Conservation (phyloP, 208 protist genomes). For the Trypanosoma conorhini region DNA sequence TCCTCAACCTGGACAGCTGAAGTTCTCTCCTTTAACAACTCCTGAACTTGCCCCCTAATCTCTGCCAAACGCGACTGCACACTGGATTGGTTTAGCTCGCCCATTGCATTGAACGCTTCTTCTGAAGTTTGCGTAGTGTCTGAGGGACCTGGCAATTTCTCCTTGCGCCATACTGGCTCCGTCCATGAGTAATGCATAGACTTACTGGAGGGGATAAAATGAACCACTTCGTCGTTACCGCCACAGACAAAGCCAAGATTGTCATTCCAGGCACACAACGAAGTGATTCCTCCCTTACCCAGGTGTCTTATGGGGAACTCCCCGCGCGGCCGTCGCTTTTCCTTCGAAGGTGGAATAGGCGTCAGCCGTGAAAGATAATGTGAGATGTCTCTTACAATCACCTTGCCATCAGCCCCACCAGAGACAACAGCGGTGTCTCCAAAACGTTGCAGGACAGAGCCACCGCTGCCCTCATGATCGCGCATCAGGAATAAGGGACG, state of each 20-base stretch:
- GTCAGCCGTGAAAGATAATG: conserved; percentile 63
- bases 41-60: conserved; percentile 34
- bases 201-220: conserved; percentile 13
- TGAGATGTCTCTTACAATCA: conserved; percentile 65
- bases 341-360: conserved; percentile 72
- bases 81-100: conserved; percentile 10
- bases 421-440: conserved; percentile 47
- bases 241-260: conserved; percentile 33
- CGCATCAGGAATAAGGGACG: conserved; percentile 77
- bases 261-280: conserved; percentile 29
- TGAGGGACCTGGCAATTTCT: conserved; percentile 3
- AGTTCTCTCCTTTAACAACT: conserved; percentile 49
- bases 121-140: background rate
- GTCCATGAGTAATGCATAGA: conserved; percentile 35
- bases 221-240: conserved; percentile 26
- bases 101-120: background rate
- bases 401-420: conserved; percentile 59
- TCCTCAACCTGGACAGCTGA: conserved; percentile 58
- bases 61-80: conserved; percentile 21
- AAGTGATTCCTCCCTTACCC: conserved; percentile 50
- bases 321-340: conserved; percentile 63
- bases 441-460: conserved; percentile 44
- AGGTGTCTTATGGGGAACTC: conserved; percentile 46
- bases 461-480: conserved; percentile 66
- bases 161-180: conserved; percentile 38